Conservation (phyloP, 768 basidiomycete genomes). For the Stropharia rugosoannulata region DNA sequence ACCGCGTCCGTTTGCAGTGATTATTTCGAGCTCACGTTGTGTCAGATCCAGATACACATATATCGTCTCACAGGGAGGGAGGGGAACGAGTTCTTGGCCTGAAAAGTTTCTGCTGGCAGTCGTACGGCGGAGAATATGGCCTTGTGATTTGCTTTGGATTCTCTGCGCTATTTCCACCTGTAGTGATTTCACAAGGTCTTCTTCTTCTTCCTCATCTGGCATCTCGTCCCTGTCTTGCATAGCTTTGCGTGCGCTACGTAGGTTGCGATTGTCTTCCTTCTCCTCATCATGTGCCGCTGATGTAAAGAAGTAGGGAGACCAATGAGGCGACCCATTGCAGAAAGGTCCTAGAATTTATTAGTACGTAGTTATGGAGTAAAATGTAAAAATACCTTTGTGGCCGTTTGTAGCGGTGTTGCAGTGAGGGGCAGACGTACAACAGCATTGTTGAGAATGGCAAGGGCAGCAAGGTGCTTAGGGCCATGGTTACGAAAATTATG, state of each 20-base stretch:
- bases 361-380: not conserved
- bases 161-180: conserved; percentile 8
- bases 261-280: conserved; percentile 13
- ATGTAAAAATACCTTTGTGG: conserved; percentile 15
- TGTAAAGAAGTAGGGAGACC: conserved; percentile 26
- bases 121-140: conserved; percentile 19
- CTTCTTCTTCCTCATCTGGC: conserved; percentile 5
- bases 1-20: conserved; percentile 6
- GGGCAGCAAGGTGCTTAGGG: conserved; percentile 12
- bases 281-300: conserved; percentile 17
- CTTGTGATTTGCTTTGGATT: conserved; percentile 17
- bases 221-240: not conserved
- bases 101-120: conserved; percentile 10
- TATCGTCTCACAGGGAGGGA: conserved; percentile 10
- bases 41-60: conserved; percentile 12
- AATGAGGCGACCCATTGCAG: conserved; percentile 23
- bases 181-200: conserved; percentile 5
- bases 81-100: conserved; percentile 12
- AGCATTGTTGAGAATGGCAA: conserved; percentile 9
- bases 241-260: conserved; percentile 14
- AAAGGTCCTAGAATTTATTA: conserved; percentile 20
- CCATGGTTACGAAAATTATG: conserved; percentile 20
- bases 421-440: conserved; percentile 19
- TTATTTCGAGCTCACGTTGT: conserved; percentile 18
- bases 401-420: conserved; percentile 29